Evolutionary conservation across 2,329 filamentous ascomycete species (phyloP).

Genomic region (Aspergillus novofumigatus): DNA sequence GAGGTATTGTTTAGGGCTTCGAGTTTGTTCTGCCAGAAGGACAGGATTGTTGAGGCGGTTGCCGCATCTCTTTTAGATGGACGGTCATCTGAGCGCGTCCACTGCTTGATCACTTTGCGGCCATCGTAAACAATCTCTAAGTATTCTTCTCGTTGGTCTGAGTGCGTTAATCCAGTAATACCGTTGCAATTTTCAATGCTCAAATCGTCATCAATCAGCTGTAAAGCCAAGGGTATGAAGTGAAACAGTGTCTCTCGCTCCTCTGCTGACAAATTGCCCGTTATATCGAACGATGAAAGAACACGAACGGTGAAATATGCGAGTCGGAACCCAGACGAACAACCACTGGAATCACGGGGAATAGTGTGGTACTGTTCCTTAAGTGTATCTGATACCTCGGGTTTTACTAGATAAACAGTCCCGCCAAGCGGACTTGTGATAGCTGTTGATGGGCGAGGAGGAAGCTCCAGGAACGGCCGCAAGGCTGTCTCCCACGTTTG

Average conservation of each 20-base stretch:
- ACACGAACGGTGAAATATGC: slow-evolving; percentile 65
- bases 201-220: slow-evolving; percentile 58
- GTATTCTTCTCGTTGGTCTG: slow-evolving; percentile 51
- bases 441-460: slow-evolving; percentile 56
- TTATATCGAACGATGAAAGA: slow-evolving; percentile 42
- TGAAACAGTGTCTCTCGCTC: slow-evolving; percentile 42
- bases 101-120: slow-evolving; percentile 44
- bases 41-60: slow-evolving; percentile 20
- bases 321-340: slow-evolving; percentile 71
- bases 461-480: slow-evolving; percentile 43
- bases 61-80: slow-evolving; percentile 12
- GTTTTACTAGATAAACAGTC: slow-evolving; percentile 59
- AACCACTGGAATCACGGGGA: slow-evolving; percentile 62
- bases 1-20: slow-evolving; percentile 27
- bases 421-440: slow-evolving; percentile 71
- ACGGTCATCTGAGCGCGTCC: slow-evolving; percentile 30
- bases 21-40: slow-evolving; percentile 35
- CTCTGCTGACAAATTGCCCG: slow-evolving; percentile 29
- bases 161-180: slow-evolving; percentile 46
- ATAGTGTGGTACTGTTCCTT: slow-evolving; percentile 29
- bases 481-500: slow-evolving; percentile 65
- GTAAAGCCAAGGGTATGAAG: slow-evolving; percentile 51
- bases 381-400: slow-evolving; percentile 22
- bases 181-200: slow-evolving; percentile 53
- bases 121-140: slow-evolving; percentile 51